These are phyloP conservation scores for Trebouxiophyceae sp. DNA, from an alignment of 163 green algal genomes.

Conservation along the genomic window DNA sequence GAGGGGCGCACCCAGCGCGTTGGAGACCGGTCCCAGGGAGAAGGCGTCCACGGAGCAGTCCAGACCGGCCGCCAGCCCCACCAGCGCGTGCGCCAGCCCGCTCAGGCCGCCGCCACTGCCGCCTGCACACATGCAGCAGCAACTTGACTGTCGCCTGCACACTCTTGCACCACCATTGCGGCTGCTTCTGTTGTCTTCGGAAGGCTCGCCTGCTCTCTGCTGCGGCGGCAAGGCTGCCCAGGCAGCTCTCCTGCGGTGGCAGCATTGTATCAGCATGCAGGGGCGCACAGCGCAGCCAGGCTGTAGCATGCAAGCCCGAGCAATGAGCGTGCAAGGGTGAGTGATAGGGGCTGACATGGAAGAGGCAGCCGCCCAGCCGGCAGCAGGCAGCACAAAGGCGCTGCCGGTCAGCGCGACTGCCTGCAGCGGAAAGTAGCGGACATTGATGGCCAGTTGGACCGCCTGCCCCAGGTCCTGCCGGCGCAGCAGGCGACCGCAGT, in stretches of 20 bases:
- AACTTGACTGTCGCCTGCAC: neutral
- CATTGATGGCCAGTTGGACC: neutral
- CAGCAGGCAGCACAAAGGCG: conserved; percentile 2
- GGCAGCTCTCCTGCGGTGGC: too few species aligned
- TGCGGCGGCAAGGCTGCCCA: too few species aligned
- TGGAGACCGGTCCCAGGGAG: neutral
- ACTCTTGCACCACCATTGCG: neutral
- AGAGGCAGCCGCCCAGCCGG: neutral
- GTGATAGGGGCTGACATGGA: neutral
- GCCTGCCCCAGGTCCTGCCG: neutral
- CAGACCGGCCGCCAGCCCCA: conserved; percentile 26
- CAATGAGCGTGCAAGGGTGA: neutral
- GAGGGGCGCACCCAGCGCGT: neutral
- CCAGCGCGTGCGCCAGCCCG: conserved; percentile 44
- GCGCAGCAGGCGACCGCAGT: neutral
- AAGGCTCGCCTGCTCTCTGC: too few species aligned
- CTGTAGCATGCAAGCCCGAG: too few species aligned
- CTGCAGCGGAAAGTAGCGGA: conserved; percentile 2
- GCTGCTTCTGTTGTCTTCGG: neutral
- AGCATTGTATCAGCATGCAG: too few species aligned
- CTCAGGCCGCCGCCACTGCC: conserved; percentile 17
- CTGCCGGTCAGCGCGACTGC: neutral
- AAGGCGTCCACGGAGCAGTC: conserved; percentile 32
- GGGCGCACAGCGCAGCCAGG: too few species aligned
- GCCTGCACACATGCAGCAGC: neutral